Percentiles rank a stretch among this genome's conserved stretches.
phyloP scores from a whole-genome alignment of 768 basidiomycete species.

The Sistotremastrum niveocremeum region DNA sequence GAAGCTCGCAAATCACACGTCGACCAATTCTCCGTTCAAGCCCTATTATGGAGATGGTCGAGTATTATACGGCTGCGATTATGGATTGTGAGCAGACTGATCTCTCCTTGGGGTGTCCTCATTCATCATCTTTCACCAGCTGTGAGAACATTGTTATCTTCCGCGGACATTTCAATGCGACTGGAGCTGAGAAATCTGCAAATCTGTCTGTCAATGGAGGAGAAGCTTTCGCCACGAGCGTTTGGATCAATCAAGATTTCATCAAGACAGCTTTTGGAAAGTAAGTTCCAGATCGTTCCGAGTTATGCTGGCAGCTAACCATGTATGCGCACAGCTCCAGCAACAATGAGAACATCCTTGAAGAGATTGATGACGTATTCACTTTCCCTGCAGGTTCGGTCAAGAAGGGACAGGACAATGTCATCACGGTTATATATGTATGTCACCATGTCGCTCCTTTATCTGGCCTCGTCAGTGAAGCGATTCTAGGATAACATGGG shows the following conservation, averaged over 20 bases:
- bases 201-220: conserved; percentile 76
- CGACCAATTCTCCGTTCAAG: conserved; percentile 57
- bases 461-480: background rate
- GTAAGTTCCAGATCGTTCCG: conserved; percentile 22
- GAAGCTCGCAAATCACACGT: conserved; percentile 55
- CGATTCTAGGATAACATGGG: background rate
- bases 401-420: conserved; percentile 43
- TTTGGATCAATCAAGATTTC: conserved; percentile 68
- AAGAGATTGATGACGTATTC: conserved; percentile 58
- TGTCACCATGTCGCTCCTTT: background rate
- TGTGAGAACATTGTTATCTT: conserved; percentile 75
- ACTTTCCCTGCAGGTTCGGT: conserved; percentile 46
- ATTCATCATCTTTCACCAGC: conserved; percentile 22
- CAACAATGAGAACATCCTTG: conserved; percentile 44
- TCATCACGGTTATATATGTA: conserved; percentile 67
- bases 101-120: background rate
- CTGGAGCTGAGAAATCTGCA: conserved; percentile 41
- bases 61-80: conserved; percentile 77
- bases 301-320: background rate
- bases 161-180: conserved; percentile 66
- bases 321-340: conserved; percentile 34
- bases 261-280: conserved; percentile 63
- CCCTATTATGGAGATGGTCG: conserved; percentile 64
- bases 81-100: conserved; percentile 50
- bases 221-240: conserved; percentile 69